Evolutionary conservation across 345 rosid species (phyloP).

Genomic region (Triadica sebifera): DNA sequence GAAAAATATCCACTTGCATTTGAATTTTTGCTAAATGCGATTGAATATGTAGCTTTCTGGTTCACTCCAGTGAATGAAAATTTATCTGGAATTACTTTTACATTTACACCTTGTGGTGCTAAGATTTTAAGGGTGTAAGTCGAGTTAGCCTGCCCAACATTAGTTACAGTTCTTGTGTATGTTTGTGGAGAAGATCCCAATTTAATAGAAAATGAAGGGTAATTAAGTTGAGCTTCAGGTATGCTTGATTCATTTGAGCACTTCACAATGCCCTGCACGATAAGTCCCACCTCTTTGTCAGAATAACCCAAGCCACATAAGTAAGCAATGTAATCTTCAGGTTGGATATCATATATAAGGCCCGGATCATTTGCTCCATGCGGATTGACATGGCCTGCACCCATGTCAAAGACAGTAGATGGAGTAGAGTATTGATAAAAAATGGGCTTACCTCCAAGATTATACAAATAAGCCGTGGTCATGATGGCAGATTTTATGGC

Average conservation of each 20-base stretch:
- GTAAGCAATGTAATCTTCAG: slow-evolving; percentile 22
- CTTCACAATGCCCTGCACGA: slow-evolving; percentile 6
- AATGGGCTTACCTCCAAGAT: slow-evolving; percentile 16
- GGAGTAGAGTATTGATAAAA: background rate
- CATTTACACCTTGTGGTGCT: slow-evolving; percentile 17
- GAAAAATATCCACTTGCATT: background rate
- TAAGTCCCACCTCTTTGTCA: slow-evolving; percentile 4
- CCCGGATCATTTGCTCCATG: slow-evolving; percentile 46
- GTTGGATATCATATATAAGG: slow-evolving; percentile 41
- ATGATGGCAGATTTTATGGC: slow-evolving; percentile 61
- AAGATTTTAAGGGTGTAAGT: slow-evolving; percentile 1
- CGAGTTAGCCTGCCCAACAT: slow-evolving; percentile 15
- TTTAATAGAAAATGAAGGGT: slow-evolving; percentile 21
- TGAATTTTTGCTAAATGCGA: slow-evolving; percentile 13
- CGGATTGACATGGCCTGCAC: slow-evolving; percentile 49
- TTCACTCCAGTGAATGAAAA: slow-evolving; percentile 6
- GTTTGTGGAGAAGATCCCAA: slow-evolving; percentile 15
- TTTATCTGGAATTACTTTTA: slow-evolving; percentile 10
- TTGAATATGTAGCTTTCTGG: slow-evolving; percentile 16
- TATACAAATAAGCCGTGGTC: slow-evolving; percentile 31
- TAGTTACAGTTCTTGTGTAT: slow-evolving; percentile 18
- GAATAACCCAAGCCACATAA: slow-evolving; percentile 16
- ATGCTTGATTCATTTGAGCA: slow-evolving; percentile 14
- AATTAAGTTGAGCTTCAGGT: slow-evolving; percentile 22
- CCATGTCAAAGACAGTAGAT: slow-evolving; percentile 47